Evolutionary conservation across 257 asterid species (phyloP).

Genomic region (Capsicum chinense): DNA sequence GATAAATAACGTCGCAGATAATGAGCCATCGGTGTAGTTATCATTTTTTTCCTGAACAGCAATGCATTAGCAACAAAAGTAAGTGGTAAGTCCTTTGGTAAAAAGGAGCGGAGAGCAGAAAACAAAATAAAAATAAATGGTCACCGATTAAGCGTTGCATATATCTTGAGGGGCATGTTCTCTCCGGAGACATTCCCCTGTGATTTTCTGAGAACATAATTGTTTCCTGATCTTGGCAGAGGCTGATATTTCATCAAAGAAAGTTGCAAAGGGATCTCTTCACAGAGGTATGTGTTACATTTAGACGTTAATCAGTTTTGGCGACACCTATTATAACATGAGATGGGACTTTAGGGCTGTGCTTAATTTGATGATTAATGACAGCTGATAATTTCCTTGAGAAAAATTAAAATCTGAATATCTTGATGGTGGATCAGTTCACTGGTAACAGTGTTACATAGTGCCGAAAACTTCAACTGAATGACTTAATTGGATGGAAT

Average conservation of each 20-base stretch:
- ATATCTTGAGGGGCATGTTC: neutral
- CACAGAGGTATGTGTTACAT: conserved; percentile 61
- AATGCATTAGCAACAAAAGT: neutral
- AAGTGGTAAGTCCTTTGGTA: neutral
- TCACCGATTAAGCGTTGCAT: neutral
- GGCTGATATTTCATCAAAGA: neutral
- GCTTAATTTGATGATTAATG: neutral
- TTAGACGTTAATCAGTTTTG: conserved; percentile 16
- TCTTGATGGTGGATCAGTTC: neutral
- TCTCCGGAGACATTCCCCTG: neutral
- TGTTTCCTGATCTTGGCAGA: conserved; percentile 21
- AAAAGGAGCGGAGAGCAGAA: too few relatives aligned
- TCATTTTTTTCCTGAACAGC: neutral
- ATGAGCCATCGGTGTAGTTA: neutral
- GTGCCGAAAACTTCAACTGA: neutral
- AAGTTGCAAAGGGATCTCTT: neutral
- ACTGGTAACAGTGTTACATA: neutral
- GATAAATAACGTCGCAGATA: neutral
- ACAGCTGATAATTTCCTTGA: too few relatives aligned
- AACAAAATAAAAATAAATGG: too few relatives aligned
- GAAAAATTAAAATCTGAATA: neutral
- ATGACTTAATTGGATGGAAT: neutral
- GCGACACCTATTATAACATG: neutral
- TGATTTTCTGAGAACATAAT: neutral
- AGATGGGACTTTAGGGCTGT: conserved; percentile 1